Conservation (phyloP, 2,329 filamentous ascomycete species). For the Cordyceps cateniannulata region DNA sequence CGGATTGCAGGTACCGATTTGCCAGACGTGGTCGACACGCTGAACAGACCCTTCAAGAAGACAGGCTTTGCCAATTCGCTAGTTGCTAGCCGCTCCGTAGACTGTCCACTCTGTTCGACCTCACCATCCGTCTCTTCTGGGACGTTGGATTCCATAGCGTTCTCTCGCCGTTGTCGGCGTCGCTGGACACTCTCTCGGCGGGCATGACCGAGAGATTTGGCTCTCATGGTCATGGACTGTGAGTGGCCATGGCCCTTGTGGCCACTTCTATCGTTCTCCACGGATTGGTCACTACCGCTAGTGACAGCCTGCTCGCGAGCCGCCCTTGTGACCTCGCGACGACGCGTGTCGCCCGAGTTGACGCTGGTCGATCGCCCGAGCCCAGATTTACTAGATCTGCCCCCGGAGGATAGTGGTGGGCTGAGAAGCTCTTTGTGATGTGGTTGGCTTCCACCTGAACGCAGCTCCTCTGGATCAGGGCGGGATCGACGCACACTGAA, state of each 20-base stretch:
- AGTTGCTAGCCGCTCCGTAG: slow-evolving; percentile 55
- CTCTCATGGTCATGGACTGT: slow-evolving; percentile 60
- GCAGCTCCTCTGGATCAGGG: slow-evolving; percentile 48
- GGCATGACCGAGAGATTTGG: slow-evolving; percentile 84
- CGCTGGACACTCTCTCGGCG: slow-evolving; percentile 89
- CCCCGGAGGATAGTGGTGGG: slow-evolving; percentile 60
- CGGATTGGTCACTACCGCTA: slow-evolving; percentile 73
- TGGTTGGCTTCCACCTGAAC: slow-evolving; percentile 56
- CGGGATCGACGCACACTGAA: slow-evolving; percentile 69
- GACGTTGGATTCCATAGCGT: slow-evolving; percentile 67
- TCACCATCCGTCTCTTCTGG: slow-evolving; percentile 89
- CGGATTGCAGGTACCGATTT: slow-evolving; percentile 83
- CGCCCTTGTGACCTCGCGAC: slow-evolving; percentile 45
- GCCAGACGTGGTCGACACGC: slow-evolving; percentile 91
- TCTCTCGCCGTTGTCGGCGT: slow-evolving; percentile 67
- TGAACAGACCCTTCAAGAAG: slow-evolving; percentile 93
- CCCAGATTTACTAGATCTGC: slow-evolving; percentile 57
- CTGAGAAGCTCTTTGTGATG: slow-evolving; percentile 75
- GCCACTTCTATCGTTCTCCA: slow-evolving; percentile 46
- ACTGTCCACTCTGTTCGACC: slow-evolving; percentile 54
- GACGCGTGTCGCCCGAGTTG: slow-evolving; percentile 75
- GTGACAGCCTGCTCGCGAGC: slow-evolving; percentile 63
- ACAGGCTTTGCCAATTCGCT: slow-evolving; percentile 87
- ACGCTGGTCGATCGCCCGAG: slow-evolving; percentile 86
- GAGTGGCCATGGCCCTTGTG: slow-evolving; percentile 45